Evolutionary conservation across 192 early-diverging fungal genomes (phyloP), one percentile per base, ranked within the genome.

Genomic region (Podochytrium sp.): DNA sequence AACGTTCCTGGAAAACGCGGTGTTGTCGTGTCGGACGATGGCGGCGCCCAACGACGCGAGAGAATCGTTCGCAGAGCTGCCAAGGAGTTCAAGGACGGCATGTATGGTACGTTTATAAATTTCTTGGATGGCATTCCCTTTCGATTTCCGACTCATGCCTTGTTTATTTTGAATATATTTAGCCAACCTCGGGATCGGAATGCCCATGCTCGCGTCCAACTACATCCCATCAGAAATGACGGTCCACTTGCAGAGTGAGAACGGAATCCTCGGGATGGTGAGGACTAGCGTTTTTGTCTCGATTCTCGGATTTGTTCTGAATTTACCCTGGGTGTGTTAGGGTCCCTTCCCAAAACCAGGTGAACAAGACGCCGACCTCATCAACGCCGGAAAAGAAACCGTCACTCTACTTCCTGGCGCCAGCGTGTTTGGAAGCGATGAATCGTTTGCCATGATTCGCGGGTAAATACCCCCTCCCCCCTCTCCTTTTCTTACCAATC

Each of bases 371-470:
- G 82, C 92, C 14, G 92, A 94, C 77, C 69, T 94, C 65, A 90
- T 94, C 57, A 94, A 94, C 55, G 92, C 92, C 33, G 65, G 65
- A 16, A 93, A 93, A 81, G 92, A 93, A 72, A 91, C 92, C 6
- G 86, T 91, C 25, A 93, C 91, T 0, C 81, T 90, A 14, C 77
- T 90, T 2, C 89, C 88, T 34, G 91, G 91, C 18, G 85, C 91
- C 29, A 82, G 85, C 0, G 79, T 89, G 23, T 93, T 93, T 80
- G 84, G 88, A 16, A 90, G 89, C 62, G 91, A 91, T 70, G 88
- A 91, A 3, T 90, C 90, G 6, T 93, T 93, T 68, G 90, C 87
- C 61, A 91, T 92, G 88, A 93, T 93, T 69, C 89, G 92, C 65
- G 92, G 73, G 72, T 58, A 59, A 41, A 58, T 29, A 41, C 29